These are phyloP conservation scores for Immersiporthe knoxdaviesiana DNA, from an alignment of 2,329 filamentous ascomycete species.

Conservation along the genomic window DNA sequence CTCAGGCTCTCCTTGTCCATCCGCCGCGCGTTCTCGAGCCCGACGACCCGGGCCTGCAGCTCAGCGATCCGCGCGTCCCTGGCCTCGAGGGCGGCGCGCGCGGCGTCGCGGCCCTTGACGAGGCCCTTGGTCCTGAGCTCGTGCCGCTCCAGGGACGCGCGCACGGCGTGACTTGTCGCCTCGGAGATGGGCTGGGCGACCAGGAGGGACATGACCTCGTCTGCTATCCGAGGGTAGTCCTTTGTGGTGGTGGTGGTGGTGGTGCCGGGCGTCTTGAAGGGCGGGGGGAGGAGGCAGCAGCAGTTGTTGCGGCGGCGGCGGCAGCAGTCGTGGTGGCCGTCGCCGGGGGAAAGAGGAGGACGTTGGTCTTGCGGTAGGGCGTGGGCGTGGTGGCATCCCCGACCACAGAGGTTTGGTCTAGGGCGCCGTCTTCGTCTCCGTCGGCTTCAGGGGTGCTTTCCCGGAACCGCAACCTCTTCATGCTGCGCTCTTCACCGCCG, in stretches of 20 bases:
- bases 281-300: background rate
- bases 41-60: constrained; percentile 43
- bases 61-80: constrained; percentile 56
- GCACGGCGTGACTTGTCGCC: constrained; percentile 43
- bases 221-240: constrained; percentile 43
- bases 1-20: constrained; percentile 26
- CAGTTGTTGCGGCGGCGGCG: background rate
- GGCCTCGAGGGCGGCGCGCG: constrained; percentile 62
- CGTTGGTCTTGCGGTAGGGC: constrained; percentile 26
- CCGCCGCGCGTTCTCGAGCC: constrained; percentile 42
- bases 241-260: constrained; percentile 25
- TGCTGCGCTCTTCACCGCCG: background rate
- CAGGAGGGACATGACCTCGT: constrained; percentile 56
- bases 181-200: constrained; percentile 46
- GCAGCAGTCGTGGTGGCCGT: background rate
- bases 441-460: background rate
- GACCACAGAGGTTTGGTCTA: background rate
- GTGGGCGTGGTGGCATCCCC: constrained; percentile 22
- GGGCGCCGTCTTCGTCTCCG: background rate
- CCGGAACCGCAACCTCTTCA: constrained; percentile 23
- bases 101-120: constrained; percentile 66
- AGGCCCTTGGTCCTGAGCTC: constrained; percentile 64
- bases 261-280: background rate
- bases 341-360: background rate
- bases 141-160: constrained; percentile 55